Base-by-base conservation (phyloP, 2,329 filamentous ascomycete genomes). In the Zelopaecilomyces penicillatus region DNA sequence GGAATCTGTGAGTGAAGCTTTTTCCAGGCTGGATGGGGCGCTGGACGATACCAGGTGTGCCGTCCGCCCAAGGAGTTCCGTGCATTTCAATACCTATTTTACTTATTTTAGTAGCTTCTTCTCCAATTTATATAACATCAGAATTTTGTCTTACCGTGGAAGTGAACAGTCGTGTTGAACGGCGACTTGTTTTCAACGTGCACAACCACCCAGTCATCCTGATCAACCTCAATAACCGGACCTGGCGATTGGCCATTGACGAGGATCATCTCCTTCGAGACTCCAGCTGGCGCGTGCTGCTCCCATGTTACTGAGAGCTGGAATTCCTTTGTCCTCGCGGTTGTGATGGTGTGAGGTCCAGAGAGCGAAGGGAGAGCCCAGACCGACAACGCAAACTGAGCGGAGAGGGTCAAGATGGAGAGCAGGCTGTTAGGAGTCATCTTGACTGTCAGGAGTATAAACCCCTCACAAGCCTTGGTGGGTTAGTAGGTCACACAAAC, bases 241-340 rank as follows among this genome's bases (percentile, higher is more conserved):
- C 80, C 83, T 0, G 82, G 81, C 40, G 76, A 78, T 53, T 78
- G 68, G 8, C 73, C 74, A 50, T 84, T 83, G 54, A 81, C 61
- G 36, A 82, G 63, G 49, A 72, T 53, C 61, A 73, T 68, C 35
- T 68, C 50, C 9, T 67, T 60, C 0, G 58, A 46, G 44, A 67
- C 62, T 27, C 76, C 76, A 58, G 72, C 66, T 0, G 70, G 70
- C 0, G 65, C 61, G 30, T 63, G 43, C 1, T 57, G 54, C 19
- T 64, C 61, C 63, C 65, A 70, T 5, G 66, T 67, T 29, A 66
- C 35, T 3, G 44, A 50, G 2, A 65, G 50, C 27, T 57, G 53
- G 33, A 61, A 65, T 9, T 9, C 32, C 32, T 34, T 34, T 19
- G 19, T 19, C 19, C 19, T 19, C 19, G 19, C 19, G 19, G 19